Conservation (phyloP, 2,329 filamentous ascomycete species). For the Lecanicillium sp. region DNA sequence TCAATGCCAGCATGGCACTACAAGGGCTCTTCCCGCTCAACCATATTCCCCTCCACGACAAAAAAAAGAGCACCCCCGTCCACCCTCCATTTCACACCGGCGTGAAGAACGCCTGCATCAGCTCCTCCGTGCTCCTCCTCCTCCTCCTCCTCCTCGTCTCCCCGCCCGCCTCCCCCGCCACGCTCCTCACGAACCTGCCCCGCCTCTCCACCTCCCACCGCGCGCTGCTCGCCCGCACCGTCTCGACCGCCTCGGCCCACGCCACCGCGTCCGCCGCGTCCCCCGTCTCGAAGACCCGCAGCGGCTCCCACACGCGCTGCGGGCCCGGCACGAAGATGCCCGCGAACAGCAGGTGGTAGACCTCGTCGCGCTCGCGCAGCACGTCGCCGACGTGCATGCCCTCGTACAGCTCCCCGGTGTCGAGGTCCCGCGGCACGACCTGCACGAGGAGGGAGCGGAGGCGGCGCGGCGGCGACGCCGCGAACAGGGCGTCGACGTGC, state of each 20-base stretch:
- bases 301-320: slow-evolving; percentile 30
- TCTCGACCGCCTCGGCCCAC: slow-evolving; percentile 41
- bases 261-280: slow-evolving; percentile 39
- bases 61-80: no score
- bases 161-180: slow-evolving; percentile 14
- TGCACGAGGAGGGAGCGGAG: slow-evolving; percentile 51
- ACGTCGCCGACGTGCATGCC: slow-evolving; percentile 16
- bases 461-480: not conserved
- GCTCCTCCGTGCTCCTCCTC: not conserved
- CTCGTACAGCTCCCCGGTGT: slow-evolving; percentile 30
- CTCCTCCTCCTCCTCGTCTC: slow-evolving; percentile 15
- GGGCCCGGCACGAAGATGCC: slow-evolving; percentile 28
- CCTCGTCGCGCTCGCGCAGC: slow-evolving; percentile 46
- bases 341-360: slow-evolving; percentile 41
- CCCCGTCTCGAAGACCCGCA: slow-evolving; percentile 44
- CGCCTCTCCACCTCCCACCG: slow-evolving; percentile 39
- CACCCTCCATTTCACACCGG: not conserved
- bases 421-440: slow-evolving; percentile 32
- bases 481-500: slow-evolving; percentile 38
- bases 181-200: slow-evolving; percentile 37
- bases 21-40: not conserved
- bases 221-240: slow-evolving; percentile 30
- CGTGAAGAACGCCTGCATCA: not conserved
- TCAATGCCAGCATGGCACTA: not conserved
- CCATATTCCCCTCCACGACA: no score